Conservation (phyloP, 768 basidiomycete genomes). For the Phylloporus sp. region DNA sequence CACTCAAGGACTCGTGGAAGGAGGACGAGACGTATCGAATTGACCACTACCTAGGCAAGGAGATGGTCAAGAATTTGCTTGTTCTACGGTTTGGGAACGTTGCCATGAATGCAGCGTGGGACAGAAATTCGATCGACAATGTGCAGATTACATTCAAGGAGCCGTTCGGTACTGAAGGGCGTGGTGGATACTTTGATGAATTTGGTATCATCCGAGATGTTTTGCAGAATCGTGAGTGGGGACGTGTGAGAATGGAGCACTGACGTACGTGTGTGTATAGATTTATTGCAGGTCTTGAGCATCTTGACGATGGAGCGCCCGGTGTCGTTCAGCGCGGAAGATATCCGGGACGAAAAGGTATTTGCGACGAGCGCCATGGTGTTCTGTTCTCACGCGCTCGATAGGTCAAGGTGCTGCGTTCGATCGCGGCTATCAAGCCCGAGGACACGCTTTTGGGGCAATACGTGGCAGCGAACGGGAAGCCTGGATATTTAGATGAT, state of each 20-base stretch:
- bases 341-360: constrained; percentile 98
- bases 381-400: constrained; percentile 14
- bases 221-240: constrained; percentile 88
- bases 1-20: constrained; percentile 82
- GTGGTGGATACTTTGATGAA: constrained; percentile 99
- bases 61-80: constrained; percentile 99
- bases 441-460: constrained; percentile 89
- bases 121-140: constrained; percentile 93
- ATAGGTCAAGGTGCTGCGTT: constrained; percentile 93
- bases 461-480: constrained; percentile 82
- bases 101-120: constrained; percentile 84
- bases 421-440: constrained; percentile 75
- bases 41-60: constrained; percentile 98
- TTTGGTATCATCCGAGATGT: constrained; percentile 99
- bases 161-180: constrained; percentile 98
- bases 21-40: constrained; percentile 99
- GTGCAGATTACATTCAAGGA: constrained; percentile 99
- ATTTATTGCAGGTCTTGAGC: constrained; percentile 91
- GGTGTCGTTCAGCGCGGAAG: constrained; percentile 94
- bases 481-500: constrained; percentile 99
- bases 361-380: constrained; percentile 4
- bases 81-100: constrained; percentile 94
- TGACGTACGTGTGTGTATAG: constrained; percentile 39
- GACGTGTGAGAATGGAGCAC: constrained; percentile 6
- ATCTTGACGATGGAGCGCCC: constrained; percentile 97